Conservation (phyloP, 202 grass and related monocot species). For the Eragrostis tef region DNA sequence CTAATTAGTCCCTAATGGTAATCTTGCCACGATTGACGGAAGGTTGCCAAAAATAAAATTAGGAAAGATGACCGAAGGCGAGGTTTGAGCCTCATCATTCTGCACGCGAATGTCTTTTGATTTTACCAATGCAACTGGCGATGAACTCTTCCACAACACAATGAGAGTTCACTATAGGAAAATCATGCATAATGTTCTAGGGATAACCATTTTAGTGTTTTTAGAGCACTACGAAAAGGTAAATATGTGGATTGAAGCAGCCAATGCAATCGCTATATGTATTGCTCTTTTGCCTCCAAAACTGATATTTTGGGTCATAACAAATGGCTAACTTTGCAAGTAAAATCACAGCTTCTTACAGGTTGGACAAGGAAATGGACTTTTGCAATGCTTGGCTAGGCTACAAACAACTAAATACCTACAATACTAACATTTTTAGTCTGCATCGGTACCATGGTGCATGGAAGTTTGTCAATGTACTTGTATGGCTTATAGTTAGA, state of each 20-base stretch:
- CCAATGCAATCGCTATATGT: neutral
- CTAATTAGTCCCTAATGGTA: neutral
- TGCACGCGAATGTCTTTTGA: neutral
- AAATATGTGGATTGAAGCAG: constrained; percentile 1
- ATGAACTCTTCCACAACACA: neutral
- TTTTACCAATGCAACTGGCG: neutral
- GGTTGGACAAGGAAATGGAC: neutral
- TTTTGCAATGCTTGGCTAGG: constrained; percentile 7
- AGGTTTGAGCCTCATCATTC: neutral
- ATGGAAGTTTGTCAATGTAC: neutral
- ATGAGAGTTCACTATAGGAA: neutral
- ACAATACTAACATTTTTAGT: neutral
- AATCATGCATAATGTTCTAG: neutral
- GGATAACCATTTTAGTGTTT: neutral
- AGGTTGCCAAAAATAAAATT: neutral
- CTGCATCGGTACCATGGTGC: neutral
- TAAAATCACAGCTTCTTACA: constrained; percentile 16
- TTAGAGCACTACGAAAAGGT: neutral
- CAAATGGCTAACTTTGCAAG: constrained; percentile 5
- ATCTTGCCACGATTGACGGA: neutral
- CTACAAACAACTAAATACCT: constrained; percentile 7
- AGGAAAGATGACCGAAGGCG: neutral
- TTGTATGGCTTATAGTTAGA: neutral
- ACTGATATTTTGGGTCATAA: constrained; percentile 12
- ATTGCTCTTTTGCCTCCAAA: constrained; percentile 9